A percentile compares a stretch with the other conserved stretches of the same genome.
Evolutionary conservation across 306 rosid species (phyloP).

Genomic region (Spatholobus suberectus): DNA sequence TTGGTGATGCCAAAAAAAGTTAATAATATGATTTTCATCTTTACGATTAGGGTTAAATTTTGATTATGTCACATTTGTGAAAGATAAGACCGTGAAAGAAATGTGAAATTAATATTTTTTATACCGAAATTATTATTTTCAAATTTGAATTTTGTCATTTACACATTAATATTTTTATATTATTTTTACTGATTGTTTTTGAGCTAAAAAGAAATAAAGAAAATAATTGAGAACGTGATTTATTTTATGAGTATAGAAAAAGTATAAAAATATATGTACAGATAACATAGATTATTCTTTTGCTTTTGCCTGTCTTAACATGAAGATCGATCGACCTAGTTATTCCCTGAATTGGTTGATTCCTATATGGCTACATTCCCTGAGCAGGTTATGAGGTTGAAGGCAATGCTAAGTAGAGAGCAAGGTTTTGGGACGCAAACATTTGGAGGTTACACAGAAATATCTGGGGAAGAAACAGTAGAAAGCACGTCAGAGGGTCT

Average conservation of each 20-base stretch:
- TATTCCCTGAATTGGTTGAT: not conserved
- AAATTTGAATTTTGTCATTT: not conserved
- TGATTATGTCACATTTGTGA: not conserved
- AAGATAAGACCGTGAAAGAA: not conserved
- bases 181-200: not conserved
- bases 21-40: not conserved
- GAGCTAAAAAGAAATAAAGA: not conserved
- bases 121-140: not conserved
- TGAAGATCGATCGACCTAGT: not conserved
- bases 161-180: not conserved
- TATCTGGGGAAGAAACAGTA: conserved; percentile 69
- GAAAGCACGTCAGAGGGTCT: conserved; percentile 57
- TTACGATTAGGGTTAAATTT: not conserved
- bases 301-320: not conserved
- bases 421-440: conserved; percentile 55
- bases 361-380: not conserved
- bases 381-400: conserved; percentile 67
- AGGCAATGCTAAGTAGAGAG: conserved; percentile 51
- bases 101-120: not conserved
- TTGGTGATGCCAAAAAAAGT: not conserved
- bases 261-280: not conserved
- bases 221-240: not conserved
- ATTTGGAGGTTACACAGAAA: conserved; percentile 52
- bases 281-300: not conserved
- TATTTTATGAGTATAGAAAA: not conserved